phyloP scores from a whole-genome alignment of 345 rosid species.

The Carallia brachiata region DNA sequence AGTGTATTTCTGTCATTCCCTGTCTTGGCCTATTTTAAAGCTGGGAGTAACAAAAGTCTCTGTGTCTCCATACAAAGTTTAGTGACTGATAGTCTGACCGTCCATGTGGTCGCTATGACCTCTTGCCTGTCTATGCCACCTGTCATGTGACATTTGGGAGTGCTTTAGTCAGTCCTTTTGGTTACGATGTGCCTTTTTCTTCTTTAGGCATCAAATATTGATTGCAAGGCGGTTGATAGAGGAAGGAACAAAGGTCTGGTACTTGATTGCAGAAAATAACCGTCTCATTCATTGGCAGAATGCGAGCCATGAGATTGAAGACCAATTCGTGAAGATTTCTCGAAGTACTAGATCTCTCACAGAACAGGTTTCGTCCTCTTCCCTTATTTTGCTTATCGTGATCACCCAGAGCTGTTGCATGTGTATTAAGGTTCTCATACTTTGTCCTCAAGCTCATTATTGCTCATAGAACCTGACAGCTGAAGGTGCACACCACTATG shows the following conservation, averaged over 20 bases:
- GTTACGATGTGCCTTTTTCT: not conserved
- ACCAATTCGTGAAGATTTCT: slow-evolving; percentile 79
- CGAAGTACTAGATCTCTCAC: slow-evolving; percentile 69
- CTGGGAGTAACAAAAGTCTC: too few relatives aligned
- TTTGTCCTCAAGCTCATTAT: too few relatives aligned
- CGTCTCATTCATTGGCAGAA: slow-evolving; percentile 71
- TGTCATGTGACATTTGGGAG: slow-evolving; percentile 2
- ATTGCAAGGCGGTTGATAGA: slow-evolving; percentile 76
- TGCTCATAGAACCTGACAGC: too few relatives aligned
- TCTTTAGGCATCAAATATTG: slow-evolving; percentile 65
- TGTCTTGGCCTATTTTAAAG: too few relatives aligned
- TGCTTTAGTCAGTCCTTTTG: not conserved
- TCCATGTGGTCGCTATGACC: not conserved
- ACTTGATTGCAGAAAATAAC: slow-evolving; percentile 60
- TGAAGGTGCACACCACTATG: too few relatives aligned
- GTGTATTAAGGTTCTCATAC: too few relatives aligned
- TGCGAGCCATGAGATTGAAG: slow-evolving; percentile 68
- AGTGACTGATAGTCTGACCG: slow-evolving; percentile 12
- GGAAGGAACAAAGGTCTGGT: slow-evolving; percentile 90
- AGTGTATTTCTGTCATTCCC: too few relatives aligned
- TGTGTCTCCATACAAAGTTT: not conserved
- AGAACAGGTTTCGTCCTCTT: slow-evolving; percentile 53
- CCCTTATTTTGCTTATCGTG: not conserved
- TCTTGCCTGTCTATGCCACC: slow-evolving; percentile 1
- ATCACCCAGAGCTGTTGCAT: not conserved